Evolutionary conservation across 1,284 basidiomycete genomes (phyloP), one percentile per base, ranked within the genome.

Genomic region (Melampsora medusae): DNA sequence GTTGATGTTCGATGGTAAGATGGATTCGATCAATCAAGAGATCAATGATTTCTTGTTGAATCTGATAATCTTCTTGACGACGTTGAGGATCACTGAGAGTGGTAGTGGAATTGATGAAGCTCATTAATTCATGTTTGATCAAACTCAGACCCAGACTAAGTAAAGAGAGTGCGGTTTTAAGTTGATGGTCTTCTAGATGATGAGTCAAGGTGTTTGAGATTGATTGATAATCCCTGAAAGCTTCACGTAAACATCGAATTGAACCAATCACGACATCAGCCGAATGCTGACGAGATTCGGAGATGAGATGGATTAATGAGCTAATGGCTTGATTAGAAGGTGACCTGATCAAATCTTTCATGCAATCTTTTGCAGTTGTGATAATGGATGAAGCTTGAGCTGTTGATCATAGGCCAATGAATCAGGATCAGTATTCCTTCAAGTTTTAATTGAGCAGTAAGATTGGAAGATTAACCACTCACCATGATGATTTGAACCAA

Each of bases 251-350:
- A 59, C 74, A 77, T 31, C 61, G 67, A 60, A 77, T 77, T 17
- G 67, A 67, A 22, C 74, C 74, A 28, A 77, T 69, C 16, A 59
- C 28, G 28, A 31, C 56, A 59, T n/a, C 10, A 28, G 35, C 67
- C 22, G 73, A 50, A 48, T 14, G 22, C 50, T 49, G 49, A 14
- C 25, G 33, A 22, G 42, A 38, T 28, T 64, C 53, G 2, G 59
- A 53, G 19, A 64, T 64, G 28, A 33, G 12, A 33, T 64, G 61
- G 7, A 77, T 19, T 2, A 77, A 49, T 10, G 67, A 77, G 25
- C 68, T 77, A 48, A 69, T 69, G 48, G 74, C 74, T 69, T 77
- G 74, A 56, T 77, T 77, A 25, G 74, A 59, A 16, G 74, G 74
- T 35, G 74, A 77, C 12, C 74, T 42, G 42, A 77, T 77, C 59